A percentile compares a stretch with the other conserved stretches of the same genome.
phyloP scores from a whole-genome alignment of 495 filamentous ascomycete genomes.

The Penicillium herquei region DNA sequence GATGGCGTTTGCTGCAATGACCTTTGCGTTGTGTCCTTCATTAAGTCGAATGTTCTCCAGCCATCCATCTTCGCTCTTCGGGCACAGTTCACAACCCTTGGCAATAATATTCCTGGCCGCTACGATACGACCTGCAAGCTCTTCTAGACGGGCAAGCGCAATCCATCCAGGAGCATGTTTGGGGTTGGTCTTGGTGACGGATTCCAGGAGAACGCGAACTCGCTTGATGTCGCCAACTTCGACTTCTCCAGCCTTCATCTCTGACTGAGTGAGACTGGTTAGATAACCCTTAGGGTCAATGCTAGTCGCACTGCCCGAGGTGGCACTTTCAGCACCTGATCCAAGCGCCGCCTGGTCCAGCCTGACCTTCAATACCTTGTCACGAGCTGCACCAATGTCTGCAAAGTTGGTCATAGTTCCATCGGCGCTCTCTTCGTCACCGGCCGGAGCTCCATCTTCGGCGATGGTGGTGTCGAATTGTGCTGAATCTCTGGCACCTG shows the following conservation, averaged over 20 bases:
- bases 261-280: conserved; percentile 78
- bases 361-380: conserved; percentile 87
- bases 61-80: conserved; percentile 94
- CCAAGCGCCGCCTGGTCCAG: conserved; percentile 84
- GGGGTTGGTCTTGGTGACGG: conserved; percentile 92
- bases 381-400: conserved; percentile 92
- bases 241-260: conserved; percentile 71
- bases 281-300: conserved; percentile 96
- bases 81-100: conserved; percentile 83
- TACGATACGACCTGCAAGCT: conserved; percentile 85
- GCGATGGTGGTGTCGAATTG: conserved; percentile 83
- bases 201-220: conserved; percentile 88
- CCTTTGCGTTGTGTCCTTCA: conserved; percentile 86
- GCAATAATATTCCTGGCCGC: conserved; percentile 81
- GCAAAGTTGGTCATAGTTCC: conserved; percentile 97
- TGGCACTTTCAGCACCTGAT: conserved; percentile 62
- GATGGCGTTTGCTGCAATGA: conserved; percentile 94
- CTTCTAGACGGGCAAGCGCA: conserved; percentile 88
- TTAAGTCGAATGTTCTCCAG: conserved; percentile 91
- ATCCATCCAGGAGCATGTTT: conserved; percentile 97
- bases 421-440: conserved; percentile 55
- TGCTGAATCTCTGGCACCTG: conserved; percentile 72
- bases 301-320: conserved; percentile 76
- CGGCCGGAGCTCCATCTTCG: conserved; percentile 63
- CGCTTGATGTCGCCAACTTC: conserved; percentile 94